phyloP scores from a whole-genome alignment of 768 basidiomycete species.

The Phylloporus sp. region DNA sequence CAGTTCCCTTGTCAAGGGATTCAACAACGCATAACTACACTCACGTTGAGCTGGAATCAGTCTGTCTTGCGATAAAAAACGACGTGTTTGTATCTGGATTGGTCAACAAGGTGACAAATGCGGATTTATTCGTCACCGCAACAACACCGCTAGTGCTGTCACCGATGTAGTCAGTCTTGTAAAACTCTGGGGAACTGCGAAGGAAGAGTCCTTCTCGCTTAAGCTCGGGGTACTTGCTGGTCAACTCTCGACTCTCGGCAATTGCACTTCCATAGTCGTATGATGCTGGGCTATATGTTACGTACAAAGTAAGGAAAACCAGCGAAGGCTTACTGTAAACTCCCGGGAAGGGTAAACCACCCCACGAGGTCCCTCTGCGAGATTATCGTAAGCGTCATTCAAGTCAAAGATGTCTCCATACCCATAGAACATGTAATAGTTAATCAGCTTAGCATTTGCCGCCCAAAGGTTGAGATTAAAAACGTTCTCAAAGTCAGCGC shows the following conservation, averaged over 20 bases:
- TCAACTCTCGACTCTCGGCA: conserved; percentile 61
- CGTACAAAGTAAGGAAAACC: neutral
- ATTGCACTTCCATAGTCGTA: conserved; percentile 81
- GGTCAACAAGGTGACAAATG: conserved; percentile 55
- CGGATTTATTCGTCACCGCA: conserved; percentile 38
- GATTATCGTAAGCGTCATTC: neutral
- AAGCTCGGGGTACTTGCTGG: conserved; percentile 68
- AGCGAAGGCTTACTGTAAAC: conserved; percentile 48
- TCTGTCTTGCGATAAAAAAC: conserved; percentile 70
- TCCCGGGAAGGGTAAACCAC: conserved; percentile 70
- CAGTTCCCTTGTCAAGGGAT: neutral
- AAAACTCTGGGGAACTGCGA: conserved; percentile 72
- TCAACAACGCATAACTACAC: conserved; percentile 16
- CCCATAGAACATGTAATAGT: conserved; percentile 85
- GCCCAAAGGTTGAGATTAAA: conserved; percentile 79
- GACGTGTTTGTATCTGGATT: conserved; percentile 64
- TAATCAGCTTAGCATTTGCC: conserved; percentile 74
- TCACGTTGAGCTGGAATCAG: conserved; percentile 61
- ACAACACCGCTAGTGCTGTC: conserved; percentile 51
- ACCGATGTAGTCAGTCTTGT: conserved; percentile 72
- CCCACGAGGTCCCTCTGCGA: conserved; percentile 79
- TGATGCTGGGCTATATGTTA: conserved; percentile 35
- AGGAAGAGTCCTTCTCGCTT: conserved; percentile 77
- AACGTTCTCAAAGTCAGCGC: conserved; percentile 70
- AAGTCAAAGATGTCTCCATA: conserved; percentile 23